Conservation (phyloP, 2,329 filamentous ascomycete species). For the Parasarocladium wereldwijsianum region DNA sequence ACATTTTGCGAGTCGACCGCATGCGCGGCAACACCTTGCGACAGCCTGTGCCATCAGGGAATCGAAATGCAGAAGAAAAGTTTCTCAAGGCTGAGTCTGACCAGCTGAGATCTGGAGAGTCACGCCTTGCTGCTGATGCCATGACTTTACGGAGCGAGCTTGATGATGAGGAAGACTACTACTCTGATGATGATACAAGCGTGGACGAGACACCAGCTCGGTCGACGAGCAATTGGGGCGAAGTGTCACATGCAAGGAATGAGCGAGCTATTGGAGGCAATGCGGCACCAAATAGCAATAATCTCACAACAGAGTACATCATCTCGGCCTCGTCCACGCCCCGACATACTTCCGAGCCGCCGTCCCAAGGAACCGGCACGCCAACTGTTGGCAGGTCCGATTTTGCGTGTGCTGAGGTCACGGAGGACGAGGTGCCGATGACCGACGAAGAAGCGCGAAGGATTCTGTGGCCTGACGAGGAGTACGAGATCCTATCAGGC, state of each 20-base stretch:
- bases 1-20: slow-evolving; percentile 16
- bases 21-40: slow-evolving; percentile 8
- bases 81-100: slow-evolving; percentile 11
- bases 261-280: slow-evolving; percentile 6
- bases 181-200: slow-evolving; percentile 8
- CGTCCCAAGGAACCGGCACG: not conserved
- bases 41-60: slow-evolving; percentile 10
- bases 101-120: not conserved
- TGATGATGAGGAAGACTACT: slow-evolving; percentile 7
- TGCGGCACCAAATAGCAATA: slow-evolving; percentile 8
- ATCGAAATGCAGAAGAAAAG: slow-evolving; percentile 18
- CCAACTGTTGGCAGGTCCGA: slow-evolving; percentile 4
- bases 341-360: slow-evolving; percentile 1
- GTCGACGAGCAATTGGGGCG: slow-evolving; percentile 5
- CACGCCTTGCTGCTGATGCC: slow-evolving; percentile 10
- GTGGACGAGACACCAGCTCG: slow-evolving; percentile 8
- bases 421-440: slow-evolving; percentile 18
- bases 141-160: slow-evolving; percentile 16
- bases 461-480: slow-evolving; percentile 23
- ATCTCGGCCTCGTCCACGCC: slow-evolving; percentile 2
- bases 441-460: slow-evolving; percentile 23
- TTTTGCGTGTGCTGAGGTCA: slow-evolving; percentile 7
- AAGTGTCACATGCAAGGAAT: not conserved
- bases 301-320: not conserved
- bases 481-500: too few relatives aligned